Evolutionary conservation across 2,329 filamentous ascomycete species (phyloP), one percentile per base, ranked within the genome.

Genomic region (Pestalotiopsis sp.): DNA sequence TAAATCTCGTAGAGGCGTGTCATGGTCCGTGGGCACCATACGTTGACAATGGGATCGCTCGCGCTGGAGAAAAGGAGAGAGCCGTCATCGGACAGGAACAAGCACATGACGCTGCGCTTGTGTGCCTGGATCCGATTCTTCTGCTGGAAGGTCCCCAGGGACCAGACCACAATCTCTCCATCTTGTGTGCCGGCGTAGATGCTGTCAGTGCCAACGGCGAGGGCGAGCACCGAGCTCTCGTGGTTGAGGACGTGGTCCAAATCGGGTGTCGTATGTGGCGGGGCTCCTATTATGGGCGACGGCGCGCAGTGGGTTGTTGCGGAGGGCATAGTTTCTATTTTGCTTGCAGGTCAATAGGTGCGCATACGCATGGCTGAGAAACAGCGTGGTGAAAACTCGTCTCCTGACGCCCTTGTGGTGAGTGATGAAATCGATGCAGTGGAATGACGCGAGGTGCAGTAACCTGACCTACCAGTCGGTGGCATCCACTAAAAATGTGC

Each of bases 151-250:
- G 93, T 97, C 73, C 92, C 91, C 59, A 99, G 87, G 3, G 92
- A 94, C 92, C 94, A 99, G 59, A 95, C 91, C 60, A 97, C 86
- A 70, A 99, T 97, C 82, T 98, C 94, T 70, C 96, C 96, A 71
- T 94, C 93, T 78, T 98, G 94, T 1, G 96, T 95, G 56, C 96
- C 96, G 20, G 95, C 95, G 80, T 94, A 99, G 67, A 99, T 92
- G 77, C 91, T 91, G 62, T 92, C 87, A 65, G 93, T 87, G 68
- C 93, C 94, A 27, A 97, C 89, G 4, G 91, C 93, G 68, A 99
- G 87, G 9, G 94, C 90, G 65, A 99, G 89, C 62, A 97, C 92
- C 2, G 92, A 94, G 79, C 90, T 93, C 76, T 90, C 87, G 78
- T 95, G 92, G 76, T 90, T 87, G 71, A 97, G 88, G 73, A 90